phyloP scores from a whole-genome alignment of 768 basidiomycete species.

The Mrakia blollopis region DNA sequence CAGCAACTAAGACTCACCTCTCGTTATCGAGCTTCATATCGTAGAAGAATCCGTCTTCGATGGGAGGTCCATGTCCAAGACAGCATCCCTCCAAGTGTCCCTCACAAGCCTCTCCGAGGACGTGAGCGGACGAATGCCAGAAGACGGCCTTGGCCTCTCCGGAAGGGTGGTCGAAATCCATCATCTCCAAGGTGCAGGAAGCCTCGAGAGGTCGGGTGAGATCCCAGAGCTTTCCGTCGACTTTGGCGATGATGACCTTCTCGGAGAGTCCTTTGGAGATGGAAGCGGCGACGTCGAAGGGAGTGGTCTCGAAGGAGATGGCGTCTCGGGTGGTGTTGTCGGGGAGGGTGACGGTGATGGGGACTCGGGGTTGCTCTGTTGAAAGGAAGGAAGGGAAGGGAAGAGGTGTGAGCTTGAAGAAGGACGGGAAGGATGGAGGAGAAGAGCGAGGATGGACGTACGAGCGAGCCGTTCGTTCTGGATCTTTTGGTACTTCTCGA shows the following conservation, averaged over 20 bases:
- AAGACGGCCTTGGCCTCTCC: constrained; percentile 92
- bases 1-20: constrained; percentile 49
- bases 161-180: constrained; percentile 90
- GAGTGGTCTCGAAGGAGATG: constrained; percentile 89
- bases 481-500: constrained; percentile 33
- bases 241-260: constrained; percentile 87
- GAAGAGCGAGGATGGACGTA: constrained; percentile 18
- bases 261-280: constrained; percentile 84
- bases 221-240: constrained; percentile 79
- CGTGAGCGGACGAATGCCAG: constrained; percentile 99
- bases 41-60: constrained; percentile 98
- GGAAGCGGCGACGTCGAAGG: constrained; percentile 82
- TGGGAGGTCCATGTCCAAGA: constrained; percentile 92
- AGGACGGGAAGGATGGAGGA: not conserved
- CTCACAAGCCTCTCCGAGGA: constrained; percentile 93
- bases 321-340: constrained; percentile 81
- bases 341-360: constrained; percentile 75
- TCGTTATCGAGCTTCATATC: constrained; percentile 85
- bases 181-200: constrained; percentile 69
- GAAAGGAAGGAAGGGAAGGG: constrained; percentile 1
- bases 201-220: constrained; percentile 88
- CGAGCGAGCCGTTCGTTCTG: constrained; percentile 29
- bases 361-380: constrained; percentile 65
- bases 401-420: not conserved
- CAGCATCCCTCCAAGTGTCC: constrained; percentile 88